phyloP scores from a whole-genome alignment of 1,139 yeast genomes.

The Sugiyamaella castrensis region DNA sequence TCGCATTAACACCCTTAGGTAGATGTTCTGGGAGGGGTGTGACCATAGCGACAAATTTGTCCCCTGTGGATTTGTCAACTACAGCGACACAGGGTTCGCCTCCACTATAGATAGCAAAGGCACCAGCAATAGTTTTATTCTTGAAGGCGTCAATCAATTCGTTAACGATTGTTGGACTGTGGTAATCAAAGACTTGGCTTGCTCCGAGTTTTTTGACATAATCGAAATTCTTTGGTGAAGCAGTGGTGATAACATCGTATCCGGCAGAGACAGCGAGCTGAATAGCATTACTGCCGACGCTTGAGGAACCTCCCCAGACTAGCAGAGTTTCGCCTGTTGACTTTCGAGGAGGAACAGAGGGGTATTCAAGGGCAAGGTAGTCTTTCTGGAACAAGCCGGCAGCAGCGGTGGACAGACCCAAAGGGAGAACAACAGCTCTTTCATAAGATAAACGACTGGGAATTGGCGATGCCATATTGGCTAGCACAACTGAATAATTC shows the following conservation, averaged over 20 bases:
- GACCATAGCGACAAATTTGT: constrained; percentile 3
- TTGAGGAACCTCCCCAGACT: constrained; percentile 59
- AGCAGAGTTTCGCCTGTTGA: constrained; percentile 39
- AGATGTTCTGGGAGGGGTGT: background rate
- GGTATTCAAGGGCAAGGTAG: constrained; percentile 19
- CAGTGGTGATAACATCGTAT: constrained; percentile 47
- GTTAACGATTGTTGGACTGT: constrained; percentile 6
- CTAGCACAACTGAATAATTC: constrained; percentile 4
- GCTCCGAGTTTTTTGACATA: constrained; percentile 42
- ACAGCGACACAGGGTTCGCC: background rate
- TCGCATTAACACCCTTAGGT: constrained; percentile 6
- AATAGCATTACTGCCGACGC: constrained; percentile 49
- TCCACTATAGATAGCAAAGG: background rate
- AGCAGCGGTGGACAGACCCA: constrained; percentile 18
- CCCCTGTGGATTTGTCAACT: background rate
- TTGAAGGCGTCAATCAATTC: background rate
- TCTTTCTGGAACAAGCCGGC: constrained; percentile 12
- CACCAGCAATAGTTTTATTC: constrained; percentile 3
- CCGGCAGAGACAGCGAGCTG: constrained; percentile 48
- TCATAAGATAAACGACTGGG: constrained; percentile 10
- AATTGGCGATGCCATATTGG: background rate
- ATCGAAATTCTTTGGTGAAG: constrained; percentile 45
- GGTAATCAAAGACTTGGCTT: constrained; percentile 41
- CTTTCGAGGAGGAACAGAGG: constrained; percentile 27
- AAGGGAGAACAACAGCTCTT: constrained; percentile 10